Percentiles rank a stretch among this genome's conserved stretches.
Evolutionary conservation across 768 basidiomycete species (phyloP).

Genomic region (Termitomyces titanicus): DNA sequence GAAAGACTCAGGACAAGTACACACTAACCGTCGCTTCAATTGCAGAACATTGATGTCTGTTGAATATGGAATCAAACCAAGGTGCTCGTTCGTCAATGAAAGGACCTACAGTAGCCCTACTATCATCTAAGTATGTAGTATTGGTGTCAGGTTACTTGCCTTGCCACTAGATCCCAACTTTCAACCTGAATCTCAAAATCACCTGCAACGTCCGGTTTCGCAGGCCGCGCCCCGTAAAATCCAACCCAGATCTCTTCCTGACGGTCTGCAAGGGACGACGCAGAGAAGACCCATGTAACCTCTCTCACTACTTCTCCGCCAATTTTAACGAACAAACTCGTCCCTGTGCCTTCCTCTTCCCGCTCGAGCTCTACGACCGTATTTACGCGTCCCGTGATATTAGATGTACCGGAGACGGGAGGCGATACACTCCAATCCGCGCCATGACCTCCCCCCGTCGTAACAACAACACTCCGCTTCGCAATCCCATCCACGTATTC

Average conservation of each 20-base stretch:
- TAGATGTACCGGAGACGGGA: conserved; percentile 4
- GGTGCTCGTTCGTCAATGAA: no score
- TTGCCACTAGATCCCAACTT: neutral
- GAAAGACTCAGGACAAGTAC: no score
- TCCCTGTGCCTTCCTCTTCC: conserved; percentile 14
- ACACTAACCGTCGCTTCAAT: no score
- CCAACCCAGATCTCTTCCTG: conserved; percentile 16
- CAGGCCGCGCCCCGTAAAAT: conserved; percentile 10
- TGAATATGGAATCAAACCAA: no score
- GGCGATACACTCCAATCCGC: conserved; percentile 19
- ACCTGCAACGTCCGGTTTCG: neutral
- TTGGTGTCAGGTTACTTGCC: no score
- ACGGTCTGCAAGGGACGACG: conserved; percentile 2
- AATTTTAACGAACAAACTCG: conserved; percentile 16
- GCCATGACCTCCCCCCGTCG: conserved; percentile 7
- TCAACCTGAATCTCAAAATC: neutral
- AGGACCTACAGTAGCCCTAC: neutral
- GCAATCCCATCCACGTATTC: conserved; percentile 13
- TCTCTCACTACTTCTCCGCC: conserved; percentile 17
- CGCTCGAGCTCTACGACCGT: conserved; percentile 15
- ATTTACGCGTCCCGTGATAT: conserved; percentile 2
- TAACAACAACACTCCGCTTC: conserved; percentile 16
- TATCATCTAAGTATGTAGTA: neutral
- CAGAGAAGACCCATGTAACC: conserved; percentile 18
- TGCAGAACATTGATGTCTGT: no score